A percentile compares a stretch with the other conserved stretches of the same genome.
Evolutionary conservation across 176 grass and related monocot genomes (phyloP).

Genomic region (Hordeum vulgare): DNA sequence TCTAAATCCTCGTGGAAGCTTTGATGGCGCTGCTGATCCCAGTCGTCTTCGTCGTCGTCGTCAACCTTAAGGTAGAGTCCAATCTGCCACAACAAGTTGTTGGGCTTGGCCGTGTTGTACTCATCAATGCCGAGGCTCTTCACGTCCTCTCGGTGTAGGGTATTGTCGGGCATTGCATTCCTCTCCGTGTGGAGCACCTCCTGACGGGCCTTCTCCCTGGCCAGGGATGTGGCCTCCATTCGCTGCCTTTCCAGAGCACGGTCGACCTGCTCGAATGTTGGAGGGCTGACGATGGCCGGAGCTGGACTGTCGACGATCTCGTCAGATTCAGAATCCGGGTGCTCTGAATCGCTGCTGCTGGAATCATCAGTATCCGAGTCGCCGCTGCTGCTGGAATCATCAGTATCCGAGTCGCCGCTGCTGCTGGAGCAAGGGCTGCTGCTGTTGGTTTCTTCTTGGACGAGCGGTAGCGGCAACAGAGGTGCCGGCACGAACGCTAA

Average conservation of each 20-base stretch:
- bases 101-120: neutral
- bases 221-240: neutral
- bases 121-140: neutral
- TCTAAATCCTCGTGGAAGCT: neutral
- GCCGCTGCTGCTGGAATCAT: neutral
- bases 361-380: neutral
- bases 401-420: neutral
- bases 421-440: neutral
- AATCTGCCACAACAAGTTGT: too few relatives aligned
- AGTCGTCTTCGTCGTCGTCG: too few relatives aligned
- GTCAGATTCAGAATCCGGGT: neutral
- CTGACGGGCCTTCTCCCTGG: neutral
- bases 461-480: too few relatives aligned
- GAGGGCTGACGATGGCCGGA: neutral
- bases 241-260: neutral
- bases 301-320: neutral
- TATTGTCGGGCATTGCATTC: neutral
- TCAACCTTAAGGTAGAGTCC: neutral
- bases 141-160: neutral
- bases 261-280: neutral
- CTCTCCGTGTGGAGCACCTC: neutral
- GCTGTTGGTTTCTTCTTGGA: neutral
- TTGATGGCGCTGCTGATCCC: neutral
- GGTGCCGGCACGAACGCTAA: neutral
- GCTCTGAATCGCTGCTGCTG: neutral